phyloP scores from a whole-genome alignment of 2,329 filamentous ascomycete genomes.

The Didymella lethalis region DNA sequence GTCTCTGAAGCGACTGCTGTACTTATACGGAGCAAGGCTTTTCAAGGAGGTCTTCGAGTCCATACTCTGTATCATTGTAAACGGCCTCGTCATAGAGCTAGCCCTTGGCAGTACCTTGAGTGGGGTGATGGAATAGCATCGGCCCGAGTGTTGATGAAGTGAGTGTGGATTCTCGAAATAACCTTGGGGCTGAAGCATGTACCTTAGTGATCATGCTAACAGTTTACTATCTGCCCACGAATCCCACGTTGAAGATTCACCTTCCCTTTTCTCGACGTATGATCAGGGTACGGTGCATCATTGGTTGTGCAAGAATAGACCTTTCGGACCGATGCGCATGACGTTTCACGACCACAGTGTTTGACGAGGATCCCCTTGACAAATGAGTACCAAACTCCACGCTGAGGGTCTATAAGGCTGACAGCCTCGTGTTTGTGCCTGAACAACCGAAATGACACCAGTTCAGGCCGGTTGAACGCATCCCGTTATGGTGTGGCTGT shows the following conservation, averaged over 20 bases:
- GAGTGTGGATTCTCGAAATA: neutral
- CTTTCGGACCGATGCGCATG: constrained; percentile 12
- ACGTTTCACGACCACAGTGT: constrained; percentile 11
- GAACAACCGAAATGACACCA: constrained; percentile 21
- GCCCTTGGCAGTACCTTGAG: constrained; percentile 19
- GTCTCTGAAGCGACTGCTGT: constrained; percentile 1
- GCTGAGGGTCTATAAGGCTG: neutral
- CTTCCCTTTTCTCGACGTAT: constrained; percentile 4
- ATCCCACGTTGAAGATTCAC: neutral
- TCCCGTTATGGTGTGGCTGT: constrained; percentile 5
- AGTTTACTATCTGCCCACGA: neutral
- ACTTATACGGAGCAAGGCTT: constrained; percentile 10
- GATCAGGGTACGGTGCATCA: neutral
- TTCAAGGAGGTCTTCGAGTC: neutral
- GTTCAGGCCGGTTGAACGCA: constrained; percentile 14
- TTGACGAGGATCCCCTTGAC: neutral
- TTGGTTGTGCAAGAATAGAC: constrained; percentile 4
- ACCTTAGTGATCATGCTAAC: neutral
- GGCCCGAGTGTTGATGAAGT: constrained; percentile 13
- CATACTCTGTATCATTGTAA: neutral
- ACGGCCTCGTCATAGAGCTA: neutral
- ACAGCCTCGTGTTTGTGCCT: constrained; percentile 7
- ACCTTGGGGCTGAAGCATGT: neutral
- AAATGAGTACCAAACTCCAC: neutral
- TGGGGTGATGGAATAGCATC: constrained; percentile 14